Evolutionary conservation across 2,329 filamentous ascomycete species (phyloP).

Genomic region (Chaetomium sp.): DNA sequence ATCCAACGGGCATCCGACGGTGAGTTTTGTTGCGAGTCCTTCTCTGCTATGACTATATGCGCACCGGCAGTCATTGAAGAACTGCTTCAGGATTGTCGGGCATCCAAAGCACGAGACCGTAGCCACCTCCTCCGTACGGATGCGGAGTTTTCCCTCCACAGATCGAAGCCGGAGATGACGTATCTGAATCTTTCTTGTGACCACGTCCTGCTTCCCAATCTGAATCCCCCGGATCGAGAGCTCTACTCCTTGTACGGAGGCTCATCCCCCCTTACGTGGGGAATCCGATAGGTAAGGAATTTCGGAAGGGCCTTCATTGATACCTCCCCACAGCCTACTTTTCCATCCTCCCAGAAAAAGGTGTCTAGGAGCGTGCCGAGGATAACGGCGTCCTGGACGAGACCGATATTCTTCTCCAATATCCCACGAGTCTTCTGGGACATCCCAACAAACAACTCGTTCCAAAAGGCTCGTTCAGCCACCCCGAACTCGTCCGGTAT

Average conservation of each 20-base stretch:
- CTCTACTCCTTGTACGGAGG: constrained; percentile 26
- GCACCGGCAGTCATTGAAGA: too few relatives aligned
- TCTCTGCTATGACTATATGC: too few relatives aligned
- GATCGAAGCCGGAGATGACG: too few relatives aligned
- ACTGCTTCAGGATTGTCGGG: too few relatives aligned
- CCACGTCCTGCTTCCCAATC: not conserved
- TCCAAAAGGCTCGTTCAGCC: constrained; percentile 23
- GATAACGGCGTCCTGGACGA: constrained; percentile 39
- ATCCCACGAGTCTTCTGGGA: constrained; percentile 33
- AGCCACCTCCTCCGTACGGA: too few relatives aligned
- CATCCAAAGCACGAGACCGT: too few relatives aligned
- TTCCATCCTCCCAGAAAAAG: constrained; percentile 37
- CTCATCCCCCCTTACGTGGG: constrained; percentile 27
- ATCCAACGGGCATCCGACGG: too few relatives aligned
- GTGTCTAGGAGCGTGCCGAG: constrained; percentile 37
- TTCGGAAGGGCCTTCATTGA: constrained; percentile 36
- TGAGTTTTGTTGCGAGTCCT: too few relatives aligned
- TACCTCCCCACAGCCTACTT: constrained; percentile 32
- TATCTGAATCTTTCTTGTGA: not conserved
- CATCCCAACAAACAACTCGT: constrained; percentile 33
- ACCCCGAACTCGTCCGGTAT: constrained; percentile 26
- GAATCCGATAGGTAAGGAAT: constrained; percentile 38
- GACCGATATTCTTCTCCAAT: constrained; percentile 39
- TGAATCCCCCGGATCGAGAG: constrained; percentile 3
- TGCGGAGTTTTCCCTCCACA: too few relatives aligned